A percentile compares a stretch with the other conserved stretches of the same genome.
These are phyloP conservation scores for Candida maris DNA, from an alignment of 805 yeast species.

Conservation along the genomic window DNA sequence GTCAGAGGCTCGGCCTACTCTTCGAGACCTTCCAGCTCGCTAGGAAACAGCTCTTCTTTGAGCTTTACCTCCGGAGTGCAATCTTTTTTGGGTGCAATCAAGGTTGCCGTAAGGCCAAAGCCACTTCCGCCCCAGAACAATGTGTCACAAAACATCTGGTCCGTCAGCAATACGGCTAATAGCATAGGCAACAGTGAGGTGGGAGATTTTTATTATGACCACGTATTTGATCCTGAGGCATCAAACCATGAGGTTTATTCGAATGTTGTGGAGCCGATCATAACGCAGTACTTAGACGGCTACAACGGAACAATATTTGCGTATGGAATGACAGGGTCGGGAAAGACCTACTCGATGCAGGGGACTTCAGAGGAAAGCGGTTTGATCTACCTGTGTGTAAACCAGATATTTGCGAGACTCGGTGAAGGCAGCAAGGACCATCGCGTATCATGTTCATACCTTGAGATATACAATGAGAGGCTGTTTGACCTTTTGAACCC, in stretches of 20 bases:
- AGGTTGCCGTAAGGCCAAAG: constrained; percentile 74
- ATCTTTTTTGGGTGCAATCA: constrained; percentile 63
- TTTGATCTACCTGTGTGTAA: constrained; percentile 64
- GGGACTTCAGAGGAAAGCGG: constrained; percentile 66
- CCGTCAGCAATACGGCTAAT: constrained; percentile 36
- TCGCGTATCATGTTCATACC: constrained; percentile 61
- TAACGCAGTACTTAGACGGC: constrained; percentile 59
- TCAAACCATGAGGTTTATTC: constrained; percentile 61
- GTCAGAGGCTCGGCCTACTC: constrained; percentile 9
- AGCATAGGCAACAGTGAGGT: constrained; percentile 48
- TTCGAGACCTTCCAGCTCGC: constrained; percentile 21
- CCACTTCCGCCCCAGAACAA: constrained; percentile 39
- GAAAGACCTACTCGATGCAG: constrained; percentile 85
- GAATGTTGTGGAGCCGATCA: constrained; percentile 49
- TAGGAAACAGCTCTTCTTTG: too few species aligned
- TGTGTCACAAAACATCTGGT: constrained; percentile 37
- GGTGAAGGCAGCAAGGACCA: constrained; percentile 31
- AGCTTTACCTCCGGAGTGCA: constrained; percentile 8
- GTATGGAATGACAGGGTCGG: constrained; percentile 93
- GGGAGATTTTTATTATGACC: constrained; percentile 71
- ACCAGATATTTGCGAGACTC: constrained; percentile 52
- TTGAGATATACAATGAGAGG: constrained; percentile 86
- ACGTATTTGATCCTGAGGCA: constrained; percentile 60
- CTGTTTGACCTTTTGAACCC: constrained; percentile 69
- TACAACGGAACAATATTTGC: constrained; percentile 89